These are phyloP conservation scores for Sphagnum fallax DNA, from an alignment of 228 moss, liverwort and hornwort genomes.

Conservation along the genomic window DNA sequence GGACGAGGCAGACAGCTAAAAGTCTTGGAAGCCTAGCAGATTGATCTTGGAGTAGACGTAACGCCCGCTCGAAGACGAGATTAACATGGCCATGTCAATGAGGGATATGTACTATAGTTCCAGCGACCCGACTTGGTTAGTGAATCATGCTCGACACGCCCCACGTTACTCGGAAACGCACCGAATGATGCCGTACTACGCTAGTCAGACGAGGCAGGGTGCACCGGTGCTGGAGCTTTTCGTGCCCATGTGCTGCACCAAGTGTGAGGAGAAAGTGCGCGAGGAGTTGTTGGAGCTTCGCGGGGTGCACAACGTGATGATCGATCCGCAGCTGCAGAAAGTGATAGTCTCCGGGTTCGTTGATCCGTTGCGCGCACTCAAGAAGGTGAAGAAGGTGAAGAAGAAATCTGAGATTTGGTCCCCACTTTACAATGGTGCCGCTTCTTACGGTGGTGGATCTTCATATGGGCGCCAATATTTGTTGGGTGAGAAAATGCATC, in stretches of 20 bases:
- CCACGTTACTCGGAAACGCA: too few species aligned
- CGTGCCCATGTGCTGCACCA: slow-evolving; percentile 46
- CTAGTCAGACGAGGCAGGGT: background rate
- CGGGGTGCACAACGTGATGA: slow-evolving; percentile 32
- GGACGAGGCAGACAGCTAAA: too few species aligned
- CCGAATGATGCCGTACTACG: too few species aligned
- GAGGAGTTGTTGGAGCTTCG: slow-evolving; percentile 45
- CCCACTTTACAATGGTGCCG: background rate
- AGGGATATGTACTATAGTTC: too few species aligned
- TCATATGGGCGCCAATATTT: slow-evolving; percentile 1
- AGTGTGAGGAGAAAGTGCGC: slow-evolving; percentile 46
- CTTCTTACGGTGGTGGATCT: background rate
- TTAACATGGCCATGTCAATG: too few species aligned
- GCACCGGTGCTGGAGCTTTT: slow-evolving; percentile 24
- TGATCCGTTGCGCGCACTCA: slow-evolving; percentile 30
- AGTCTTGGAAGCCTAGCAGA: too few species aligned
- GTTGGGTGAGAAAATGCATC: slow-evolving; percentile 20
- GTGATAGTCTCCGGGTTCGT: slow-evolving; percentile 39
- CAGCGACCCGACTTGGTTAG: too few species aligned
- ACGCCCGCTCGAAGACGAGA: too few species aligned
- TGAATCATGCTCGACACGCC: too few species aligned
- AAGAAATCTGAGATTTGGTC: slow-evolving; percentile 27
- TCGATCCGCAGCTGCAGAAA: slow-evolving; percentile 18
- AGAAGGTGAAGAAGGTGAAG: slow-evolving; percentile 45
- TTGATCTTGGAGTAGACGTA: too few species aligned